A percentile compares a stretch with the other conserved stretches of the same genome.
Evolutionary conservation across 2,329 filamentous ascomycete species (phyloP).

Genomic region (Paecilomyces sp.): DNA sequence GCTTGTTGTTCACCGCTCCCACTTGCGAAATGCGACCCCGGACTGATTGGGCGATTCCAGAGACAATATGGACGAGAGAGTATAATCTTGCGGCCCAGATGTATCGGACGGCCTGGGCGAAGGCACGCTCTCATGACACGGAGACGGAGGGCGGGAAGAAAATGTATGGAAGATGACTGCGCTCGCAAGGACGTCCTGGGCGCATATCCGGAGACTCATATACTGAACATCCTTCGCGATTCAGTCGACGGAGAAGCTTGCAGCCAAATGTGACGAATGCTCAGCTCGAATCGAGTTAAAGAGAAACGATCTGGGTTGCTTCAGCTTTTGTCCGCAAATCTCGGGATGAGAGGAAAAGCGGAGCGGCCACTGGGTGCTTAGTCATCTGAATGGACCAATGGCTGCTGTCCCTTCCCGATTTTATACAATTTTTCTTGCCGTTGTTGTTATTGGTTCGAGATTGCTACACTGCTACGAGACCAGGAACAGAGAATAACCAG

Average conservation of each 20-base stretch:
- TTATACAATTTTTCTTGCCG: neutral
- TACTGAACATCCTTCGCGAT: neutral
- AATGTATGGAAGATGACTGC: slow-evolving; percentile 21
- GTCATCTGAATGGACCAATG: neutral
- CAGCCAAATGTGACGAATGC: neutral
- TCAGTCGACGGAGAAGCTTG: neutral
- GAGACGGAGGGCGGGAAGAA: slow-evolving; percentile 16
- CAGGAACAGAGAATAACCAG: neutral
- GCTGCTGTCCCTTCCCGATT: neutral
- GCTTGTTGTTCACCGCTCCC: slow-evolving; percentile 2
- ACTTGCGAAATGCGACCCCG: slow-evolving; percentile 3
- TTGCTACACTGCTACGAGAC: neutral
- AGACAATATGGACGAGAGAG: slow-evolving; percentile 8
- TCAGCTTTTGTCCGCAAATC: neutral
- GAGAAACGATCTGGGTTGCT: neutral
- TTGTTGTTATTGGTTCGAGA: neutral
- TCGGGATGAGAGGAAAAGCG: neutral
- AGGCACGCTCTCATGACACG: slow-evolving; percentile 39
- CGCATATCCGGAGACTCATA: slow-evolving; percentile 20
- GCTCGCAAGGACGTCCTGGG: slow-evolving; percentile 13
- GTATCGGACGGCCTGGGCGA: slow-evolving; percentile 26
- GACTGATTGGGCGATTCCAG: neutral
- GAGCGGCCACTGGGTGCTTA: neutral
- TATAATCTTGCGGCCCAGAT: slow-evolving; percentile 21
- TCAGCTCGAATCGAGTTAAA: neutral